Percentiles rank a stretch among this genome's conserved stretches.
phyloP scores from a whole-genome alignment of 441 rosid genomes.

The Geranium incanum region DNA sequence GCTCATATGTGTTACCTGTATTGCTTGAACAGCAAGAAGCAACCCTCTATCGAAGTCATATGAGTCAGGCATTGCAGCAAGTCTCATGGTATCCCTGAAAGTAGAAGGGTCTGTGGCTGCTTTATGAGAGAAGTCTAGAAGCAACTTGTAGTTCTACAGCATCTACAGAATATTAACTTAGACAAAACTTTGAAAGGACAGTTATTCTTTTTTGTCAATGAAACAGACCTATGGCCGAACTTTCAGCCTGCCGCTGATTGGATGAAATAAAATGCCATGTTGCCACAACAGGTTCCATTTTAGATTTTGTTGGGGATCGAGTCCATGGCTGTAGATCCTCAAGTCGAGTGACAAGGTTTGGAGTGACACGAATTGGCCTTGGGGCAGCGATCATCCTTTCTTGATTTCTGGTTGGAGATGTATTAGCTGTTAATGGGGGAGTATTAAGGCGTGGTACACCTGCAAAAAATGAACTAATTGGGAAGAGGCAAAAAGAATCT shows the following conservation, averaged over 20 bases:
- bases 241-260: slow-evolving; percentile 47
- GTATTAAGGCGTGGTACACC: slow-evolving; percentile 96
- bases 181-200: background rate
- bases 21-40: slow-evolving; percentile 97
- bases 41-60: slow-evolving; percentile 93
- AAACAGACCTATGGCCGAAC: slow-evolving; percentile 57
- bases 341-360: slow-evolving; percentile 62
- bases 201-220: slow-evolving; percentile 18
- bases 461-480: slow-evolving; percentile 32
- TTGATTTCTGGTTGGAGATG: slow-evolving; percentile 42
- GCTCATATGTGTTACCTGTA: slow-evolving; percentile 58
- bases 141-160: background rate
- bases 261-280: slow-evolving; percentile 68
- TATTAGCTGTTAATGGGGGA: slow-evolving; percentile 65
- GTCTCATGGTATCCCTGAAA: slow-evolving; percentile 84
- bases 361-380: slow-evolving; percentile 80
- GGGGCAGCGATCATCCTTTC: slow-evolving; percentile 80
- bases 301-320: slow-evolving; percentile 94
- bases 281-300: slow-evolving; percentile 80
- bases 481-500: slow-evolving; percentile 22
- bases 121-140: slow-evolving; percentile 77
- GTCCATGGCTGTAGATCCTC: slow-evolving; percentile 99
- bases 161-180: slow-evolving; percentile 3
- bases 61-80: slow-evolving; percentile 96
- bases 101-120: slow-evolving; percentile 83